Evolutionary conservation across 2,329 filamentous ascomycete genomes (phyloP).

Genomic region (Westerdykella aurantiaca): DNA sequence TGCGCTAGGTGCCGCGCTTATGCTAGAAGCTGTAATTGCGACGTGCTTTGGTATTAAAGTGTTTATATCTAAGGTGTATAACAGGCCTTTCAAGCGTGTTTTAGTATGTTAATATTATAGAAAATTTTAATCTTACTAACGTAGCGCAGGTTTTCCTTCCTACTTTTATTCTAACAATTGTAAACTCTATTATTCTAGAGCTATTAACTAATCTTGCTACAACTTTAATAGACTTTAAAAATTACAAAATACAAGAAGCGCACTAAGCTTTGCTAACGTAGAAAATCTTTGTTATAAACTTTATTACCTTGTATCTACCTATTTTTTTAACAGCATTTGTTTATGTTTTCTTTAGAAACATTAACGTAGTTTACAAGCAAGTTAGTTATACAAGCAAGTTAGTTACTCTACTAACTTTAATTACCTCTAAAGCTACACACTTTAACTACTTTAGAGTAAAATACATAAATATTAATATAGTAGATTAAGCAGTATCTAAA

Average conservation of each 20-base stretch:
- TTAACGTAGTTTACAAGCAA: no score
- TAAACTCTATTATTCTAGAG: conserved; percentile 71
- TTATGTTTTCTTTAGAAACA: conserved; percentile 83
- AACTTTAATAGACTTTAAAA: conserved; percentile 74
- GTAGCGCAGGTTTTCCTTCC: conserved; percentile 68
- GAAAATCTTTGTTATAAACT: conserved; percentile 94
- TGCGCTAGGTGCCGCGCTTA: conserved; percentile 63
- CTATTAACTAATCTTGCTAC: conserved; percentile 72
- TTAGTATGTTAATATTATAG: conserved; percentile 52
- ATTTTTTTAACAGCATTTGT: conserved; percentile 91
- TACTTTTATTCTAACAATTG: conserved; percentile 75
- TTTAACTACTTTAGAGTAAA: no score
- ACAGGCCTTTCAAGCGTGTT: conserved; percentile 78
- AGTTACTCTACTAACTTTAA: no score
- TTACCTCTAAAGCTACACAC: no score
- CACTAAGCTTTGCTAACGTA: conserved; percentile 79
- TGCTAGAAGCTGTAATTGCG: conserved; percentile 76
- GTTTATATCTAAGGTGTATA: conserved; percentile 91
- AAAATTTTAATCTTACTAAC: conserved; percentile 1
- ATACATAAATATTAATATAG: no score
- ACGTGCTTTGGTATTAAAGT: conserved; percentile 89
- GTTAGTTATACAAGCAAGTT: no score
- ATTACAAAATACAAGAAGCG: conserved; percentile 82
- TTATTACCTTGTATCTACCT: conserved; percentile 90
- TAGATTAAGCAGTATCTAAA: no score